Conservation (phyloP, 768 basidiomycete genomes). For the Mycena rosella region DNA sequence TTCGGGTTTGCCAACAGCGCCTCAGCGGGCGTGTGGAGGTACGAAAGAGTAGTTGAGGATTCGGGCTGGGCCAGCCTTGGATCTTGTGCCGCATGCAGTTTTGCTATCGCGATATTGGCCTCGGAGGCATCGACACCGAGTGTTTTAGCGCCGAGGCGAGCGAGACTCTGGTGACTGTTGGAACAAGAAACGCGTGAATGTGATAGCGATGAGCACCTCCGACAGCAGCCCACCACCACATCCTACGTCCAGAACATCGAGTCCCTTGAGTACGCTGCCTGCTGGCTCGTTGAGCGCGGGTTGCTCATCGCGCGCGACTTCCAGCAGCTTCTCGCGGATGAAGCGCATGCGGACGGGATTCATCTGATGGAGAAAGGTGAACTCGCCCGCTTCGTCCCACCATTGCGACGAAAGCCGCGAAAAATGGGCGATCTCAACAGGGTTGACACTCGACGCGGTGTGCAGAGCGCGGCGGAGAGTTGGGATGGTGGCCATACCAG, state of each 20-base stretch:
- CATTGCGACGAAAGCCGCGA: constrained; percentile 90
- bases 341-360: constrained; percentile 91
- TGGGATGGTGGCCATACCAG: not conserved
- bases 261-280: constrained; percentile 64
- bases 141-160: constrained; percentile 89
- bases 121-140: constrained; percentile 93
- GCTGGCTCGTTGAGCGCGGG: constrained; percentile 49
- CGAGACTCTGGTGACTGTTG: constrained; percentile 71
- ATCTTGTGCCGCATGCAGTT: constrained; percentile 84
- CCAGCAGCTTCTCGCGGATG: constrained; percentile 80
- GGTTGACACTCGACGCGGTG: constrained; percentile 70
- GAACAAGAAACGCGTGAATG: not conserved
- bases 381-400: constrained; percentile 97
- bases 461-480: constrained; percentile 25
- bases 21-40: constrained; percentile 83
- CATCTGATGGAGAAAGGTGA: constrained; percentile 91
- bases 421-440: constrained; percentile 89
- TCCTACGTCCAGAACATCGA: constrained; percentile 82
- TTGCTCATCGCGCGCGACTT: constrained; percentile 69
- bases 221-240: constrained; percentile 96
- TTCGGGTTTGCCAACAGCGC: constrained; percentile 71
- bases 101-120: constrained; percentile 89
- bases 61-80: constrained; percentile 60
- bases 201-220: constrained; percentile 69
- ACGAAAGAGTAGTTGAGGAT: constrained; percentile 62